Evolutionary conservation across 179 eudicot genomes (phyloP), one percentile per base, ranked within the genome.

Genomic region (Heliamphora pulchella): DNA sequence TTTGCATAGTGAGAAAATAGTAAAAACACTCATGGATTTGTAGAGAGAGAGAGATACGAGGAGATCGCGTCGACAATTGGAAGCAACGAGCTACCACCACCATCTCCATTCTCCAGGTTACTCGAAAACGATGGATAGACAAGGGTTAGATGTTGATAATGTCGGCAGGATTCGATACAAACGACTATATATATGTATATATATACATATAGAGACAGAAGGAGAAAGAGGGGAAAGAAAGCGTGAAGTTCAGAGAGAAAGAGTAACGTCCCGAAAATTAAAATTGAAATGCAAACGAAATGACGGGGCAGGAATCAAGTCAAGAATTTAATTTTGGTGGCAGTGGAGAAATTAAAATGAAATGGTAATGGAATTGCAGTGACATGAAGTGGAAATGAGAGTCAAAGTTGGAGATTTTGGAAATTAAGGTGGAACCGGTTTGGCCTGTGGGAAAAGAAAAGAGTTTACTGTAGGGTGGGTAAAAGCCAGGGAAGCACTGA

Each of bases 311-410:
- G 39, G 39, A 31, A 31, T 31, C 39, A 31, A 31, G 39, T 31
- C 39, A 31, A 31, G 39, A 31, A 31, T 0, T 31, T 31, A 31
- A 31, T 31, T 31, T 31, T 31, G 39, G 39, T 31, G 39, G 39
- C 39, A 31, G 39, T 31, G 39, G 39, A 31, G 1, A 31, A 50
- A 53, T 11, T 8, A 46, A 66, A 66, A 39, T 79, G 78, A 69
- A 81, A 83, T 82, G 68, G 46, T n/a, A 17, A 82, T 83, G 83
- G 80, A 85, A 85, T 80, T 8, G 76, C 80, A 79, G 83, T 50
- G 78, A 85, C 78, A 85, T 85, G 74, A 68, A 77, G 80, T 83
- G 57, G 79, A 80, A 79, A 78, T 82, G 63, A 20, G 77, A 79
- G 76, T 71, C 68, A 70, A 68, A 71, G 10, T 31, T 31, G 1